Conservation (phyloP, 1,284 basidiomycete genomes). For the Gomphus sp. region DNA sequence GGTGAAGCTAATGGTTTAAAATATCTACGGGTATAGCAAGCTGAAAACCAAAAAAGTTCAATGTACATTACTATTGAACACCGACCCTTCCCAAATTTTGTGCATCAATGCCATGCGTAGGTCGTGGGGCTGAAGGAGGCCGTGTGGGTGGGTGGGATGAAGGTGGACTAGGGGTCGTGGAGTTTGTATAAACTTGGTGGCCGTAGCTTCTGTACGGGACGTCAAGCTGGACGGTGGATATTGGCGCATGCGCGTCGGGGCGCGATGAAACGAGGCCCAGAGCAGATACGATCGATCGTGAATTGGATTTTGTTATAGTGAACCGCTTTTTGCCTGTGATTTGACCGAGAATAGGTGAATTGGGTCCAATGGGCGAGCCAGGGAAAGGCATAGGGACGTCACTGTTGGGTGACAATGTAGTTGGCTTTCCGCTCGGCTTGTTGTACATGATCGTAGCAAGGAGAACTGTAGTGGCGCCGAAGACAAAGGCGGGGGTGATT, state of each 20-base stretch:
- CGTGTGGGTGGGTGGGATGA: constrained; percentile 8
- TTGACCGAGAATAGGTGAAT: constrained; percentile 51
- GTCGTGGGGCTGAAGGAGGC: constrained; percentile 9
- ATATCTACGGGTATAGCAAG: constrained; percentile 3
- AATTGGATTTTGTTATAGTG: constrained; percentile 41
- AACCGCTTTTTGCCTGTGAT: constrained; percentile 36
- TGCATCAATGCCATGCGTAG: constrained; percentile 4
- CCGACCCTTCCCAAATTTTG: constrained; percentile 2
- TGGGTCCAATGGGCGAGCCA: constrained; percentile 41
- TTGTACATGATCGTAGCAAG: constrained; percentile 89
- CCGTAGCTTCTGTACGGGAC: background rate
- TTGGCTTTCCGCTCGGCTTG: constrained; percentile 31
- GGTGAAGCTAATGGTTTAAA: background rate
- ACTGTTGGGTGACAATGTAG: background rate
- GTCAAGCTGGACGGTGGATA: background rate
- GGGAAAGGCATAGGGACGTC: constrained; percentile 25
- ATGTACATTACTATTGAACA: background rate
- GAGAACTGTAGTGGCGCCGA: constrained; percentile 78
- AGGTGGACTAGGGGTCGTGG: constrained; percentile 6
- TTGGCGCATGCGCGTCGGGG: background rate
- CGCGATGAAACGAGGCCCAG: constrained; percentile 26
- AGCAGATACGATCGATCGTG: constrained; percentile 36
- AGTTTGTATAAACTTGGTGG: background rate
- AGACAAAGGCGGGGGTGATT: constrained; percentile 76
- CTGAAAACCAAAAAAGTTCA: background rate